Percentiles rank a stretch among this genome's conserved stretches.
Evolutionary conservation across 2,329 filamentous ascomycete genomes (phyloP).

Genomic region (Lasiodiplodia gonubiensis): DNA sequence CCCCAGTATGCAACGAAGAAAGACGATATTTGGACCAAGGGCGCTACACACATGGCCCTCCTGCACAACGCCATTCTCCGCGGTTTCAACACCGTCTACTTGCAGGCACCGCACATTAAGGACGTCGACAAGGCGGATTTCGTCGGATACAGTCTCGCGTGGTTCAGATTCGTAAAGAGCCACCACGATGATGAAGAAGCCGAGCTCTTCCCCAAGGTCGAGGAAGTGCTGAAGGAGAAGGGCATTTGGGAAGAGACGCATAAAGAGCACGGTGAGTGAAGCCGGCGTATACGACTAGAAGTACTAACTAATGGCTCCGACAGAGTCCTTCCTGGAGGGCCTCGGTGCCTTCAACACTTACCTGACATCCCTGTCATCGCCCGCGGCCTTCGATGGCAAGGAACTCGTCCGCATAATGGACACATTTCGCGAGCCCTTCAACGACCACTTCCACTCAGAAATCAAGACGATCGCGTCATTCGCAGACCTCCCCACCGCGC

Average conservation of each 20-base stretch:
- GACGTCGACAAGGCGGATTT: conserved; percentile 43
- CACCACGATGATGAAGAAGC: conserved; percentile 47
- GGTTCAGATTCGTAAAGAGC: conserved; percentile 43
- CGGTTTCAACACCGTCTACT: conserved; percentile 50
- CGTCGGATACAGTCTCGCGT: conserved; percentile 43
- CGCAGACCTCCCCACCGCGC: conserved; percentile 58
- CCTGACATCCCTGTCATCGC: conserved; percentile 34
- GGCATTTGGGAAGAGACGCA: conserved; percentile 42
- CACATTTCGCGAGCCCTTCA: conserved; percentile 38
- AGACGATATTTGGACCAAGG: conserved; percentile 42
- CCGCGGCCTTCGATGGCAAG: conserved; percentile 35
- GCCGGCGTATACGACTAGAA: neutral
- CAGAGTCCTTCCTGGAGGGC: conserved; percentile 40
- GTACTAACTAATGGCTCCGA: conserved; percentile 3
- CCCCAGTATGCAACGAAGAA: conserved; percentile 42
- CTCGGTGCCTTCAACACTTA: conserved; percentile 38
- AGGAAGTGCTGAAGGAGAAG: conserved; percentile 37
- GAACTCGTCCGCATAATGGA: conserved; percentile 39
- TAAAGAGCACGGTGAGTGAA: conserved; percentile 40
- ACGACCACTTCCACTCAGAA: conserved; percentile 43
- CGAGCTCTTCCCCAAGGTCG: conserved; percentile 44
- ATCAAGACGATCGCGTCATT: conserved; percentile 42
- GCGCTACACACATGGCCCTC: conserved; percentile 46
- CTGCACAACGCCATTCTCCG: conserved; percentile 50
- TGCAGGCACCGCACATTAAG: conserved; percentile 43